These are phyloP conservation scores for Podaxis sp. DNA, from an alignment of 768 basidiomycete genomes.

Conservation along the genomic window DNA sequence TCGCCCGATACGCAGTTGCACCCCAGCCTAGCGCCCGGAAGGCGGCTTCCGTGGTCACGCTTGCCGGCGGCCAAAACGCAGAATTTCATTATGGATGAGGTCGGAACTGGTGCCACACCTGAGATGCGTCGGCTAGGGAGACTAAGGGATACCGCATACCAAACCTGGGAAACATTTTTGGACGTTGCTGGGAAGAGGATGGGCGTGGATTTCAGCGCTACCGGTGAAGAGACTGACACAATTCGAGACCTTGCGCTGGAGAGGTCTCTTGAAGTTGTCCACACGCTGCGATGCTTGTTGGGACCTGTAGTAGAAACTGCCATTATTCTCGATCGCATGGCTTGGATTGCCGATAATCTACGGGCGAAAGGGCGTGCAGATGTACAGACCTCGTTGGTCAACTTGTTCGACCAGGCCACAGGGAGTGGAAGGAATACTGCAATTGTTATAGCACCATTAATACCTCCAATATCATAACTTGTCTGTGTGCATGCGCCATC, in stretches of 20 bases:
- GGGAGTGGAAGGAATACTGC: constrained; percentile 76
- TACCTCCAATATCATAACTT: constrained; percentile 6
- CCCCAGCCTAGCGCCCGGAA: constrained; percentile 1
- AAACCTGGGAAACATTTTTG: constrained; percentile 48
- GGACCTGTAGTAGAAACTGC: constrained; percentile 68
- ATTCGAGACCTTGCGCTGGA: constrained; percentile 25
- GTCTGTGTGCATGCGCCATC: not conserved
- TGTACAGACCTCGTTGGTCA: constrained; percentile 35
- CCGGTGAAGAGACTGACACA: not conserved
- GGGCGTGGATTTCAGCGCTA: constrained; percentile 22
- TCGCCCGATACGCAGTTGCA: not conserved
- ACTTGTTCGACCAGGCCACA: constrained; percentile 69
- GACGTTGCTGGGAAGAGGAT: constrained; percentile 24
- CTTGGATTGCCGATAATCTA: constrained; percentile 45
- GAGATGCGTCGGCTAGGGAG: constrained; percentile 34
- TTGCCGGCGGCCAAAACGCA: constrained; percentile 11
- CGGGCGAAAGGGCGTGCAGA: not conserved
- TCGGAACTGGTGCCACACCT: constrained; percentile 3
- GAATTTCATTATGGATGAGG: not conserved
- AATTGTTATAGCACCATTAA: constrained; percentile 44
- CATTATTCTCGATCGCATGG: constrained; percentile 59
- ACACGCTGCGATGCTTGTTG: constrained; percentile 64
- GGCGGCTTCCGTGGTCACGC: constrained; percentile 20
- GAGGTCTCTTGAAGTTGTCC: constrained; percentile 52
- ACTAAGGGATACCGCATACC: constrained; percentile 49